These are phyloP conservation scores for Curvularia eragrostidis DNA, from an alignment of 2,329 filamentous ascomycete genomes.

Conservation along the genomic window DNA sequence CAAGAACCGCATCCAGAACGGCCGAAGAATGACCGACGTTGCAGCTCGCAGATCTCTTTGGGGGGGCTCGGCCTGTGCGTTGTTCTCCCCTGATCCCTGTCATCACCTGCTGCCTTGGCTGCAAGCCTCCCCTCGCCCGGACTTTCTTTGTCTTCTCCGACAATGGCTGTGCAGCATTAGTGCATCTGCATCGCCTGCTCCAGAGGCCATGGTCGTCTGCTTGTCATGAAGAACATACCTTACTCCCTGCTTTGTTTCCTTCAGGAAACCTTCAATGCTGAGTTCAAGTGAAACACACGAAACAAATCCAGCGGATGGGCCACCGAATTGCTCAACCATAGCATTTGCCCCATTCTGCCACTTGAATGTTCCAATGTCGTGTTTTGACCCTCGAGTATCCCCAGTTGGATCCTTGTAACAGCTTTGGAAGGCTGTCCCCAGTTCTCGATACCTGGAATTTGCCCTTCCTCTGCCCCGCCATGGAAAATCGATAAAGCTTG, in stretches of 20 bases:
- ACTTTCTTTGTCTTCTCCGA: slow-evolving; percentile 15
- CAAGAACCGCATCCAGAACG: slow-evolving; percentile 24
- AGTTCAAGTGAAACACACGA: slow-evolving; percentile 13
- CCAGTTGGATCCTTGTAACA: slow-evolving; percentile 9
- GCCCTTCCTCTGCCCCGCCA: slow-evolving; percentile 15
- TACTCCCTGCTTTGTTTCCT: slow-evolving; percentile 9
- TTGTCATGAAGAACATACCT: slow-evolving; percentile 14
- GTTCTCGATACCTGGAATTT: slow-evolving; percentile 23
- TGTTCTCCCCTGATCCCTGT: slow-evolving; percentile 19
- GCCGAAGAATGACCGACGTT: slow-evolving; percentile 43
- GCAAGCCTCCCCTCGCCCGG: slow-evolving; percentile 22
- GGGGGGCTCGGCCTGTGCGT: slow-evolving; percentile 16
- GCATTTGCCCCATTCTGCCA: slow-evolving; percentile 9
- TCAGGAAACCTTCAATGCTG: slow-evolving; percentile 5
- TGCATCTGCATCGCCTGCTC: slow-evolving; percentile 18
- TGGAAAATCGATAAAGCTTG: slow-evolving; percentile 42
- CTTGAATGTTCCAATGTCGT: slow-evolving; percentile 9
- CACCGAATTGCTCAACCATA: slow-evolving; percentile 4
- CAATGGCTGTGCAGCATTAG: slow-evolving; percentile 17
- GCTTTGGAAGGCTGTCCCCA: slow-evolving; percentile 21
- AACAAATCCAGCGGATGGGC: slow-evolving; percentile 1
- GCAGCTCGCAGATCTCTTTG: slow-evolving; percentile 29
- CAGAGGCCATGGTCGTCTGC: slow-evolving; percentile 13
- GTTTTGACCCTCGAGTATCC: slow-evolving; percentile 17
- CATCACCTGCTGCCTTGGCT: slow-evolving; percentile 21